Evolutionary conservation across 1,284 basidiomycete genomes (phyloP).

Genomic region (Pisolithus thermaeus): DNA sequence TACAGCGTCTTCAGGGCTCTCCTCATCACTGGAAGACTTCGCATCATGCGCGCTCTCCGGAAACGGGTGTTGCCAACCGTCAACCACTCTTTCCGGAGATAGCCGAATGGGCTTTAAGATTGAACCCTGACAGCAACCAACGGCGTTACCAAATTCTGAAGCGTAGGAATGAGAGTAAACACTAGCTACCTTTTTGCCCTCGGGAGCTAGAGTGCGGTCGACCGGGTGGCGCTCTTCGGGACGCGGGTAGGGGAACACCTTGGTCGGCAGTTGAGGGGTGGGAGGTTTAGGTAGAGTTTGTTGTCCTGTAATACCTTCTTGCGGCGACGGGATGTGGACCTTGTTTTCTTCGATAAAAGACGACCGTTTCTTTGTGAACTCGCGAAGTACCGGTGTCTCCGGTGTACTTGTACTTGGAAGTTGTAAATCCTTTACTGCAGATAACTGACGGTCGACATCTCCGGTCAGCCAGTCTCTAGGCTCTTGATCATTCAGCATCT

Average conservation of each 20-base stretch:
- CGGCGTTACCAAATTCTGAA: conserved; percentile 5
- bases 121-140: conserved; percentile 10
- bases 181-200: conserved; percentile 6
- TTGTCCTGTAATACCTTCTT: conserved; percentile 44
- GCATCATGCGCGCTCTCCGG: conserved; percentile 14
- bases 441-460: conserved; percentile 35
- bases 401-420: conserved; percentile 12
- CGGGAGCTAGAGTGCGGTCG: conserved; percentile 3
- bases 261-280: conserved; percentile 20
- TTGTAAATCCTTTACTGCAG: conserved; percentile 17
- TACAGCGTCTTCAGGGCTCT: conserved; percentile 49
- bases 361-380: conserved; percentile 65
- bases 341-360: conserved; percentile 55
- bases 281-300: conserved; percentile 25
- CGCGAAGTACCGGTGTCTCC: conserved; percentile 47
- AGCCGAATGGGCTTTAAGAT: conserved; percentile 7
- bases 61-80: conserved; percentile 12
- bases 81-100: conserved; percentile 12
- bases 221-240: conserved; percentile 23
- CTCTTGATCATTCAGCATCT: conserved; percentile 17
- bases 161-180: conserved; percentile 12
- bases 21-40: conserved; percentile 51
- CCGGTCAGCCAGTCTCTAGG: conserved; percentile 71
- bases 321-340: conserved; percentile 37
- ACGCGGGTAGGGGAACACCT: conserved; percentile 21